A percentile compares a stretch with the other conserved stretches of the same genome.
These are phyloP conservation scores for Xylariaceae sp. DNA, from an alignment of 2,329 filamentous ascomycete species.

Conservation along the genomic window DNA sequence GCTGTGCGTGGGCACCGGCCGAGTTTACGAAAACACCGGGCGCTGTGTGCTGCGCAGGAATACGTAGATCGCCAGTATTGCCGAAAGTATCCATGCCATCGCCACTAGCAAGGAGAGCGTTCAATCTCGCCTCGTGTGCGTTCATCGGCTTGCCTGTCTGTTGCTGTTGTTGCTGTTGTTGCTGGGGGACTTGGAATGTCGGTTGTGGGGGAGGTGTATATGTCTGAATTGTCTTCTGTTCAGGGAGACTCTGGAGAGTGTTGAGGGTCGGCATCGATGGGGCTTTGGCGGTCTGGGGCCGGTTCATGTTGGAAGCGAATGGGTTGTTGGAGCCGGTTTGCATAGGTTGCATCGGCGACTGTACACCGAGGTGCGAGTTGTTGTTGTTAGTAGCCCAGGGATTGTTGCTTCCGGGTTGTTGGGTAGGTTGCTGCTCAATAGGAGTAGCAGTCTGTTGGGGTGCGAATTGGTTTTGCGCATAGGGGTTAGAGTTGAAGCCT, in stretches of 20 bases:
- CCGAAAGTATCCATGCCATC: constrained; percentile 97
- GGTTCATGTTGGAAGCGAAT: constrained; percentile 73
- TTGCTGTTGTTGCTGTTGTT: constrained; percentile 39
- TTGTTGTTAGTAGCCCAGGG: constrained; percentile 72
- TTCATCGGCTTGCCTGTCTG: constrained; percentile 54
- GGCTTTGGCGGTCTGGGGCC: constrained; percentile 53
- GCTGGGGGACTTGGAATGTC: constrained; percentile 40
- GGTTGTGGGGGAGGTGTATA: constrained; percentile 39
- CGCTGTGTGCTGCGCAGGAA: constrained; percentile 93
- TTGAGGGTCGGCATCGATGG: constrained; percentile 66
- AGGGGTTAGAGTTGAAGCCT: constrained; percentile 54
- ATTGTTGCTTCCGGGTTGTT: constrained; percentile 84
- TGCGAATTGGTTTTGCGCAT: constrained; percentile 46
- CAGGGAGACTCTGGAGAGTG: constrained; percentile 57
- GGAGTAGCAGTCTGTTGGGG: constrained; percentile 42
- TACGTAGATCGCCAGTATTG: constrained; percentile 92
- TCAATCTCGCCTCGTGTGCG: constrained; percentile 71
- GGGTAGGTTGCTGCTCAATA: constrained; percentile 55
- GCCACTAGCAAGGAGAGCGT: constrained; percentile 77
- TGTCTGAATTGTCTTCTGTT: constrained; percentile 72
- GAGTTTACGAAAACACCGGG: constrained; percentile 97
- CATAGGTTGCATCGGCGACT: constrained; percentile 69
- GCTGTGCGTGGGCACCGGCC: constrained; percentile 73
- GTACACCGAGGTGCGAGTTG: constrained; percentile 43
- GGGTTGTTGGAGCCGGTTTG: constrained; percentile 97